Evolutionary conservation across 2,329 filamentous ascomycete species (phyloP).

Genomic region (Didymella sp.): DNA sequence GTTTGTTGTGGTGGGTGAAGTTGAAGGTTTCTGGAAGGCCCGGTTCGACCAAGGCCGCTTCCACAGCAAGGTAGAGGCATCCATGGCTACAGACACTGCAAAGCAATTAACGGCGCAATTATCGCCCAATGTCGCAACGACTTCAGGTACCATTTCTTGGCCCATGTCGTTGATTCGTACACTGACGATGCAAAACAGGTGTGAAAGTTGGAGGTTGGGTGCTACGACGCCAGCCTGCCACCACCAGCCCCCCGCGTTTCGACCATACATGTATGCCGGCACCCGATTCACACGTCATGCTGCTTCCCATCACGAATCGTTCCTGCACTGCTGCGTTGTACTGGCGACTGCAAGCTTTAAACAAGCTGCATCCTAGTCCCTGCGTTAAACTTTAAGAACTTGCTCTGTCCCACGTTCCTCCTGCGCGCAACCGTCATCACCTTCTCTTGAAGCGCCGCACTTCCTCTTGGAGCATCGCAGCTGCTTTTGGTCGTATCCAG

Average conservation of each 20-base stretch:
- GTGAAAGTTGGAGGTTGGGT: conserved; percentile 15
- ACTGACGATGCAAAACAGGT: conserved; percentile 8
- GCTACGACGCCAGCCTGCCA: conserved; percentile 5
- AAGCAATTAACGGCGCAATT: not conserved
- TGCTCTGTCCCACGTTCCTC: conserved; percentile 11
- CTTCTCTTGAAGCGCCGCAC: conserved; percentile 5
- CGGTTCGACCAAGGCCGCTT: conserved; percentile 14
- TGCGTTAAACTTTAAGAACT: conserved; percentile 7
- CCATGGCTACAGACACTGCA: conserved; percentile 1
- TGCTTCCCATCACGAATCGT: conserved; percentile 15
- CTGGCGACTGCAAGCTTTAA: conserved; percentile 9
- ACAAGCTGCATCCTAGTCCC: conserved; percentile 14
- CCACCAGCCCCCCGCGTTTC: conserved; percentile 17
- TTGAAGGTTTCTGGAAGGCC: not conserved
- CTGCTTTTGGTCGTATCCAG: conserved; percentile 4
- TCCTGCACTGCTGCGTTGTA: conserved; percentile 22
- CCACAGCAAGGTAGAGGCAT: conserved; percentile 1
- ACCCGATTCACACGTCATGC: conserved; percentile 17
- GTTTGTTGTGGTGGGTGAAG: not conserved
- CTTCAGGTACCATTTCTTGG: not conserved
- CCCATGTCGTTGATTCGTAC: conserved; percentile 9
- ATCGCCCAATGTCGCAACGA: not conserved
- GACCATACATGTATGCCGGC: conserved; percentile 1
- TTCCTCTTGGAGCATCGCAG: conserved; percentile 3
- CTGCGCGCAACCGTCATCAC: conserved; percentile 3